Percentiles rank a stretch among this genome's conserved stretches.
phyloP scores from a whole-genome alignment of 768 basidiomycete species.

The Xerocomus brunneocitrinus region DNA sequence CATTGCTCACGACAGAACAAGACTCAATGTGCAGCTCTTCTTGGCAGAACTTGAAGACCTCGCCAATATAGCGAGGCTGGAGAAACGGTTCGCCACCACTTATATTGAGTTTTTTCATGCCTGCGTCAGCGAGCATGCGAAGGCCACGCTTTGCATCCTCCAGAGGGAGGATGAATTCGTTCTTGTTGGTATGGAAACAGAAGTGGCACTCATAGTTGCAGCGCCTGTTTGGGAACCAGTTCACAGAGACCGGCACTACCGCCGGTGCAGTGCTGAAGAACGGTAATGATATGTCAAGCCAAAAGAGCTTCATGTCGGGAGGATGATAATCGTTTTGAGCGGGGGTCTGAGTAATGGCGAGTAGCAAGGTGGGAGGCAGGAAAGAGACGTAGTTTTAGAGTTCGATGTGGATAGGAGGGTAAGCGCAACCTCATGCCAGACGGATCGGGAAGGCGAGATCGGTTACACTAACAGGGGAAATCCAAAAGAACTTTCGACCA shows the following conservation, averaged over 20 bases:
- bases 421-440: neutral
- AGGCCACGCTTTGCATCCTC: conserved; percentile 34
- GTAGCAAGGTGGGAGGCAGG: neutral
- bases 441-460: neutral
- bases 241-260: conserved; percentile 20
- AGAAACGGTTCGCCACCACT: conserved; percentile 38
- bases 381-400: neutral
- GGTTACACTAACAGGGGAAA: neutral
- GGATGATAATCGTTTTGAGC: neutral
- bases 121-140: conserved; percentile 28
- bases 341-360: neutral
- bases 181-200: conserved; percentile 39
- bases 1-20: conserved; percentile 33
- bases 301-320: conserved; percentile 7
- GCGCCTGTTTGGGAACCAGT: conserved; percentile 25
- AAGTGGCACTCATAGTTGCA: conserved; percentile 38
- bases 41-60: conserved; percentile 35
- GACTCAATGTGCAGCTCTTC: conserved; percentile 34
- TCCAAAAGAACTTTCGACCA: neutral
- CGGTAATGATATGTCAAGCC: conserved; percentile 17
- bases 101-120: conserved; percentile 36
- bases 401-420: neutral
- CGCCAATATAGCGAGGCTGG: conserved; percentile 35
- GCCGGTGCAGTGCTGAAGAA: conserved; percentile 9
- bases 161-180: conserved; percentile 31